Percentiles rank a stretch among this genome's conserved stretches.
Evolutionary conservation across 257 asterid genomes (phyloP).

Genomic region (Mitragyna speciosa): DNA sequence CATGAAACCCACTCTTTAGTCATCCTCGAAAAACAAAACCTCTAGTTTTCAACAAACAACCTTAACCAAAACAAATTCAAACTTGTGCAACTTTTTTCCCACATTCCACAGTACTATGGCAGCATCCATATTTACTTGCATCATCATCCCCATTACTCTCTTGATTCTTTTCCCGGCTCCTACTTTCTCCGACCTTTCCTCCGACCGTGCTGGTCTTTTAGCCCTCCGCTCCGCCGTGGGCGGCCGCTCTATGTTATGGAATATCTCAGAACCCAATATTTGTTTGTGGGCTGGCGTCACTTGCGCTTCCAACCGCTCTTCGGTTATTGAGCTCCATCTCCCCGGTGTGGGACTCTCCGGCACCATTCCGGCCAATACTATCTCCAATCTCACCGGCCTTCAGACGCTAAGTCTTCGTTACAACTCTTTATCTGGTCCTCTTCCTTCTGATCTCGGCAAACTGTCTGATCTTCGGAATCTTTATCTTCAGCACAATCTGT

Average conservation of each 20-base stretch:
- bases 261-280: slow-evolving; percentile 55
- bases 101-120: slow-evolving; percentile 13
- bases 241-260: slow-evolving; percentile 77
- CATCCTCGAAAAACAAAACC: neutral
- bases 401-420: slow-evolving; percentile 82
- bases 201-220: slow-evolving; percentile 79
- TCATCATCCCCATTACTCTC: slow-evolving; percentile 13
- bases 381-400: slow-evolving; percentile 60
- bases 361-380: slow-evolving; percentile 46
- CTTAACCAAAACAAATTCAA: neutral
- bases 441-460: slow-evolving; percentile 58
- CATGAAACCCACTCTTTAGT: slow-evolving; percentile 22
- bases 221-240: slow-evolving; percentile 74
- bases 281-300: slow-evolving; percentile 76
- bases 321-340: slow-evolving; percentile 66
- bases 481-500: slow-evolving; percentile 64
- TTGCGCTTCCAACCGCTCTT: slow-evolving; percentile 54
- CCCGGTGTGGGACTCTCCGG: slow-evolving; percentile 94
- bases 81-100: neutral
- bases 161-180: slow-evolving; percentile 29
- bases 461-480: slow-evolving; percentile 56
- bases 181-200: slow-evolving; percentile 49
- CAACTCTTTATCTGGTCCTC: slow-evolving; percentile 63
- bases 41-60: neutral
- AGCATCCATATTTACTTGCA: slow-evolving; percentile 5